These are phyloP conservation scores for Austroboletus festivus DNA, from an alignment of 768 basidiomycete species.

Conservation along the genomic window DNA sequence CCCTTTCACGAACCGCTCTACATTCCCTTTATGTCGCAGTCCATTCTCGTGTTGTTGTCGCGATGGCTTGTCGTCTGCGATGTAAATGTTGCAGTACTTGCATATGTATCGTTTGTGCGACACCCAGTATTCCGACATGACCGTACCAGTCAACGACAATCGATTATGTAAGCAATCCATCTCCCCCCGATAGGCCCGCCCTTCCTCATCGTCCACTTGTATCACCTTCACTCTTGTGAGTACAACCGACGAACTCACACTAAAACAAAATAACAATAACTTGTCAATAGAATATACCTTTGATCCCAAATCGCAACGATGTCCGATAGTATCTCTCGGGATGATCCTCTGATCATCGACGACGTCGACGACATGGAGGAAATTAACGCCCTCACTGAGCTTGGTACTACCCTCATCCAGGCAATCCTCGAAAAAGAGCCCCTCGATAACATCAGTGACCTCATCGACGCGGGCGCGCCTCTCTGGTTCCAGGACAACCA, in stretches of 20 bases:
- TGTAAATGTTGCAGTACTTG: constrained; percentile 97
- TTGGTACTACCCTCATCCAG: constrained; percentile 59
- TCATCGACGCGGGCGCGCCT: constrained; percentile 69
- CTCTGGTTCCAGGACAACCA: constrained; percentile 88
- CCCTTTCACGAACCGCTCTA: constrained; percentile 86
- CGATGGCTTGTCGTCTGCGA: constrained; percentile 93
- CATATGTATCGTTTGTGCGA: constrained; percentile 91
- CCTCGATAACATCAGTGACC: constrained; percentile 40
- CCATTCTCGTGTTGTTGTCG: constrained; percentile 91
- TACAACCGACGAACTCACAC: no score
- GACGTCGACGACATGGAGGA: constrained; percentile 34
- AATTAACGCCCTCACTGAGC: constrained; percentile 44
- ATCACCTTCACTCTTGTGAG: neutral
- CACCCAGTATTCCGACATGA: constrained; percentile 91
- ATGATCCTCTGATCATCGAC: constrained; percentile 14
- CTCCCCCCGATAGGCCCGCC: no score
- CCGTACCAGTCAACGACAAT: constrained; percentile 5
- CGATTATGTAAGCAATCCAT: constrained; percentile 16
- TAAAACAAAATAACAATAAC: neutral
- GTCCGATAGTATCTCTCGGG: constrained; percentile 6
- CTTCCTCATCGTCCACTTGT: neutral
- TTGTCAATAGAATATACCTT: neutral
- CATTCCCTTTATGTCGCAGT: constrained; percentile 89
- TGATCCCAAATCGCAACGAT: no score
- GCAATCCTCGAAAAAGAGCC: constrained; percentile 52